Conservation (phyloP, 176 grass and related monocot species). For the Areca catechu region DNA sequence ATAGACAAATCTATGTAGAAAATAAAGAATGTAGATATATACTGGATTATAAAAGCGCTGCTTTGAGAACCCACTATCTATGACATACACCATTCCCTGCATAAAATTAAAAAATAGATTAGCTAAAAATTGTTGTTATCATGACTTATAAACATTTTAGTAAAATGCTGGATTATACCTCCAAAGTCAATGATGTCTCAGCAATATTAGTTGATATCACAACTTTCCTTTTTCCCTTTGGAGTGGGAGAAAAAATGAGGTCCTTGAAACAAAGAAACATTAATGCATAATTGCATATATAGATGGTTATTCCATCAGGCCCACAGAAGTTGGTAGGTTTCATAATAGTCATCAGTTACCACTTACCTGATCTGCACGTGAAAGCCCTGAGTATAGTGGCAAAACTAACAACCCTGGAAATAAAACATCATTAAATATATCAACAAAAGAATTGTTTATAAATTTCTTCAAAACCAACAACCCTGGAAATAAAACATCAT, state of each 20-base stretch:
- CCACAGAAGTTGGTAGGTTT: background rate
- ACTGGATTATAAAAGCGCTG: slow-evolving; percentile 98
- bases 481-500: slow-evolving; percentile 19
- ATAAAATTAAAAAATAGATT: slow-evolving; percentile 21
- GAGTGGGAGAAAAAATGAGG: slow-evolving; percentile 74
- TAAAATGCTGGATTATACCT: slow-evolving; percentile 28
- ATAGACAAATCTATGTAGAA: background rate
- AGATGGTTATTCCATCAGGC: background rate
- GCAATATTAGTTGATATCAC: slow-evolving; percentile 97
- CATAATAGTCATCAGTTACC: background rate
- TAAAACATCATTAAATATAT: background rate
- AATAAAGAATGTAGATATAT: slow-evolving; percentile 13
- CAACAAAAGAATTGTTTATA: background rate
- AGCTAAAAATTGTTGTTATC: slow-evolving; percentile 1
- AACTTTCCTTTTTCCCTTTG: slow-evolving; percentile 92
- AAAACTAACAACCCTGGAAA: slow-evolving; percentile 77
- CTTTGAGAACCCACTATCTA: slow-evolving; percentile 98
- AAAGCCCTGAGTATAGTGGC: slow-evolving; percentile 87
- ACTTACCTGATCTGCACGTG: slow-evolving; percentile 70
- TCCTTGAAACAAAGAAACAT: slow-evolving; percentile 46
- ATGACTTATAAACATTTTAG: no score
- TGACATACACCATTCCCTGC: slow-evolving; percentile 76
- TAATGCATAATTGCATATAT: no score
- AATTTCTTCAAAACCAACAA: background rate
- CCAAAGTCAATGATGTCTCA: slow-evolving; percentile 91